Evolutionary conservation across 108 stramenopile genomes (phyloP).

Genomic region (Fistulifera solaris): DNA sequence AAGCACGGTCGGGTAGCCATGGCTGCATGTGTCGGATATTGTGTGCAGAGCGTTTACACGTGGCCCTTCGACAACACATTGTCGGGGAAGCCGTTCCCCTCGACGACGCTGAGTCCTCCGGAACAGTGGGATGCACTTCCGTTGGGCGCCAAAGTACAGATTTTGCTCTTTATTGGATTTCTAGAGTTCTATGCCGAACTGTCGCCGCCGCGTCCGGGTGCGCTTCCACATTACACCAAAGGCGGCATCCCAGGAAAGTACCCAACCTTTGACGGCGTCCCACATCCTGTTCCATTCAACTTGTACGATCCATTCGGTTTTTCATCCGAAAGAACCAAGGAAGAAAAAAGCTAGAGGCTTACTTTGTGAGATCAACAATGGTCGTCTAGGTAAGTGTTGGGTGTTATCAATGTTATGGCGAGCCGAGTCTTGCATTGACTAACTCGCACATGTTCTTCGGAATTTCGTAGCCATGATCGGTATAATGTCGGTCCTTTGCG

Average conservation of each 20-base stretch:
- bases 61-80: conserved; percentile 15
- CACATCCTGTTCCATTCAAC: conserved; percentile 32
- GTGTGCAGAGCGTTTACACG: conserved; percentile 17
- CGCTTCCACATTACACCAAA: conserved; percentile 45
- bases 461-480: conserved; percentile 46
- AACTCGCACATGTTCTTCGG: not conserved
- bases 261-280: conserved; percentile 16
- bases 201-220: conserved; percentile 20
- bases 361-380: conserved; percentile 44
- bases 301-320: conserved; percentile 40
- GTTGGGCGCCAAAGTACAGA: conserved; percentile 74
- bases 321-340: conserved; percentile 17
- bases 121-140: conserved; percentile 81
- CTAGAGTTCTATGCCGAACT: conserved; percentile 23
- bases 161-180: conserved; percentile 51
- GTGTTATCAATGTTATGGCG: not conserved
- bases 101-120: conserved; percentile 70
- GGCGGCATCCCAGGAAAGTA: conserved; percentile 35
- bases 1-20: conserved; percentile 50
- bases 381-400: conserved; percentile 20
- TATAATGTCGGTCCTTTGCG: conserved; percentile 67
- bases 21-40: conserved; percentile 46
- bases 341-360: conserved; percentile 26
- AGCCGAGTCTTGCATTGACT: not conserved
- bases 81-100: conserved; percentile 39